Evolutionary conservation across 2,329 filamentous ascomycete genomes (phyloP).

Genomic region (Mariannaea elegans): DNA sequence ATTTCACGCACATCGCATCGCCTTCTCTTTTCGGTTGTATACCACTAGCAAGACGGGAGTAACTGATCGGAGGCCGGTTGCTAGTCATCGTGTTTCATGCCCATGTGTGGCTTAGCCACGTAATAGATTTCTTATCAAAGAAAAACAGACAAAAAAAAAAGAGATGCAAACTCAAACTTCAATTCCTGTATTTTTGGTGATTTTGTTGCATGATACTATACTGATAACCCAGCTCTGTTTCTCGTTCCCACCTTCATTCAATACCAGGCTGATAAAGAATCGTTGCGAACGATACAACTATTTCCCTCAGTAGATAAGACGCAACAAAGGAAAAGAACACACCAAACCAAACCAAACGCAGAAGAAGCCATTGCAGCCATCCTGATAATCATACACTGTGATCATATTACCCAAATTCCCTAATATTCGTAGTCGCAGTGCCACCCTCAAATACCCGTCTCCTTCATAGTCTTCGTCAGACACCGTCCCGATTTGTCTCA

Average conservation of each 20-base stretch:
- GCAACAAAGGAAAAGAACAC: constrained; percentile 6
- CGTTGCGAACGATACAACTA: constrained; percentile 11
- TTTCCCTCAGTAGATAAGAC: constrained; percentile 12
- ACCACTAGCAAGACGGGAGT: constrained; percentile 28
- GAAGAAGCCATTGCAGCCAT: constrained; percentile 30
- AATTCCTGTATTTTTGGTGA: constrained; percentile 16
- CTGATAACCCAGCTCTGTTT: neutral
- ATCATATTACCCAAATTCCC: constrained; percentile 39
- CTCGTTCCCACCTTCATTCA: neutral
- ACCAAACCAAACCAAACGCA: constrained; percentile 19
- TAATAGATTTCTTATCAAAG: constrained; percentile 23
- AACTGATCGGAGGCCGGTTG: constrained; percentile 22
- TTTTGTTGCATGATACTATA: neutral
- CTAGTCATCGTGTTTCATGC: constrained; percentile 23
- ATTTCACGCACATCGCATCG: constrained; percentile 12
- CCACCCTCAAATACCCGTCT: constrained; percentile 24
- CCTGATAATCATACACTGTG: constrained; percentile 40
- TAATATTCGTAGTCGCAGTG: constrained; percentile 25
- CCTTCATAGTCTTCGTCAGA: constrained; percentile 32
- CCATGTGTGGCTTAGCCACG: constrained; percentile 18
- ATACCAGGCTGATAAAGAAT: constrained; percentile 2
- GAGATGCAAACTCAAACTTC: constrained; percentile 32
- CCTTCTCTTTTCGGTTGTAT: constrained; percentile 32
- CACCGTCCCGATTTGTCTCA: constrained; percentile 19
- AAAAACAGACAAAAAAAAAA: constrained; percentile 21